phyloP scores from a whole-genome alignment of 495 filamentous ascomycete species.

The Glonium stellatum region DNA sequence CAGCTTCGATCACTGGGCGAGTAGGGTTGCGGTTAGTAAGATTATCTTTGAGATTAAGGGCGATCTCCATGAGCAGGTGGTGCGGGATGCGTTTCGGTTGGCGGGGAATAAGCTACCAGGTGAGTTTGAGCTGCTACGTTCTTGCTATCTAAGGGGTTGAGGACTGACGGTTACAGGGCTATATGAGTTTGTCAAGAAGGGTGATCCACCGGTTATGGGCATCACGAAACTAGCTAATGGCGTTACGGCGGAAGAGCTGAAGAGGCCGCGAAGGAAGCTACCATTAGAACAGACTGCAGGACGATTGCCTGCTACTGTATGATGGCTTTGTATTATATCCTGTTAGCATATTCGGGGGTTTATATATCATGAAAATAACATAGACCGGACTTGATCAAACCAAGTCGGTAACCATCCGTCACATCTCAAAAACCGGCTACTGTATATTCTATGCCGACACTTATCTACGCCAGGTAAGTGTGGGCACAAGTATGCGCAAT shows the following conservation, averaged over 20 bases:
- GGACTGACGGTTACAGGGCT: conserved; percentile 51
- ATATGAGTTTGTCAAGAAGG: conserved; percentile 90
- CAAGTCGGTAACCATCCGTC: too few species aligned
- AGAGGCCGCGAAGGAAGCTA: conserved; percentile 63
- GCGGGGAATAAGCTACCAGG: conserved; percentile 94
- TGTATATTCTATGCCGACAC: too few species aligned
- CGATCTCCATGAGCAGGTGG: conserved; percentile 87
- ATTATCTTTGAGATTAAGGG: conserved; percentile 90
- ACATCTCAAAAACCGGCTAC: too few species aligned
- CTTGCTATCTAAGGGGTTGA: background rate
- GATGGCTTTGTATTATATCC: too few species aligned
- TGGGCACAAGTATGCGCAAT: too few species aligned
- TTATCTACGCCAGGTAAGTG: too few species aligned
- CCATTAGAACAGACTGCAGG: conserved; percentile 33
- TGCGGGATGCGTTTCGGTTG: conserved; percentile 86
- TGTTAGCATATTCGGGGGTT: background rate
- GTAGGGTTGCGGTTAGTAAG: conserved; percentile 76
- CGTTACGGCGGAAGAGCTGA: conserved; percentile 72
- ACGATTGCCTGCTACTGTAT: conserved; percentile 6
- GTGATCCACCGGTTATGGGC: conserved; percentile 85
- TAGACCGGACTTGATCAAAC: too few species aligned
- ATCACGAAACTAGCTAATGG: conserved; percentile 79
- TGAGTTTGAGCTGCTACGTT: conserved; percentile 39
- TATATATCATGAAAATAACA: background rate
- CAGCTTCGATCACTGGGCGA: conserved; percentile 92